A percentile compares a stretch with the other conserved stretches of the same genome.
phyloP scores from a whole-genome alignment of 495 filamentous ascomycete genomes.

The Tuber brumale region DNA sequence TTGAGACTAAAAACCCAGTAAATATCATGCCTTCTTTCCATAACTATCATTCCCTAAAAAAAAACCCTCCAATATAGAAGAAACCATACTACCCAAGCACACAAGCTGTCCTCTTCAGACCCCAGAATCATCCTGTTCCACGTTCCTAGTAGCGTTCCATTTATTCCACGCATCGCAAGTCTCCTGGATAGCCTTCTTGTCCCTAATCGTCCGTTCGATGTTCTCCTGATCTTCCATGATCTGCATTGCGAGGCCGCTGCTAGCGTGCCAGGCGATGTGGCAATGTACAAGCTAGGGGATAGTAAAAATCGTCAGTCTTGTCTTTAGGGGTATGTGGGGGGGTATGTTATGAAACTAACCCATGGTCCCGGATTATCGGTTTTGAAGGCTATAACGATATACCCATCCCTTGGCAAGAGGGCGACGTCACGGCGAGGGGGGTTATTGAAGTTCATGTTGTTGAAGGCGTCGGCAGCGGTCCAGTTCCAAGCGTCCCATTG shows the following conservation, averaged over 20 bases:
- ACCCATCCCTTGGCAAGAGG: conserved; percentile 49
- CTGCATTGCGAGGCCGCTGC: conserved; percentile 1
- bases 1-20: not conserved
- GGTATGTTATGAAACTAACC: conserved; percentile 5
- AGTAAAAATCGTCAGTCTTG: not conserved
- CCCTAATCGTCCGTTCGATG: not conserved
- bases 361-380: conserved; percentile 50
- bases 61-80: not conserved
- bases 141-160: not conserved
- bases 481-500: conserved; percentile 40
- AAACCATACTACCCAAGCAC: too few relatives aligned
- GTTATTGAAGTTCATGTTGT: conserved; percentile 34
- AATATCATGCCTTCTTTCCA: not conserved
- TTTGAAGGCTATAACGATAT: conserved; percentile 52
- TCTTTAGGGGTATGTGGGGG: not conserved
- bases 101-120: not conserved
- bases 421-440: conserved; percentile 58
- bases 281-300: not conserved
- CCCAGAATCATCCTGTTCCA: conserved; percentile 1
- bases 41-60: too few relatives aligned
- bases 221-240: conserved; percentile 4
- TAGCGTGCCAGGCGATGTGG: not conserved
- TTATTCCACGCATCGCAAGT: not conserved
- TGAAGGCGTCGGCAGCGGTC: conserved; percentile 32
- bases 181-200: not conserved